Conservation (phyloP, 352 stramenopile genomes). For the Pythium chondricola region DNA sequence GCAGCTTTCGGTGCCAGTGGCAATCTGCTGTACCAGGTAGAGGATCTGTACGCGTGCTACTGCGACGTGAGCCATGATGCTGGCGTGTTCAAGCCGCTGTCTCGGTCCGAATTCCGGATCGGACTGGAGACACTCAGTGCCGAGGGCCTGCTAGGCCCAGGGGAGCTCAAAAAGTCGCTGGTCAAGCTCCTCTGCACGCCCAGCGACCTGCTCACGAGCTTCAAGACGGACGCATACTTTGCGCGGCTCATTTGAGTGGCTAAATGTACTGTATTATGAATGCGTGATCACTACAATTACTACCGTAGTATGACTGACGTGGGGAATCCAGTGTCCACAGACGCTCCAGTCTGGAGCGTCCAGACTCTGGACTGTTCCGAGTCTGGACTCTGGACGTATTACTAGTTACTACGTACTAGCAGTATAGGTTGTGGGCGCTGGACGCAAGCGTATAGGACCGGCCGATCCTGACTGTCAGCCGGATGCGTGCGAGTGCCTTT, state of each 20-base stretch:
- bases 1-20: background rate
- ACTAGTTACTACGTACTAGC: too few relatives aligned
- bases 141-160: constrained; percentile 50
- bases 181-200: constrained; percentile 67
- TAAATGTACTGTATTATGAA: too few relatives aligned
- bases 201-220: constrained; percentile 63
- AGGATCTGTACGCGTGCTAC: constrained; percentile 67
- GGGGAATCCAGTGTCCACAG: too few relatives aligned
- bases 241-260: constrained; percentile 46
- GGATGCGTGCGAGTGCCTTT: too few relatives aligned
- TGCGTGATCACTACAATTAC: too few relatives aligned
- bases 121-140: constrained; percentile 64
- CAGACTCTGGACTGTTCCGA: too few relatives aligned
- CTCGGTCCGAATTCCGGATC: constrained; percentile 53
- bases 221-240: constrained; percentile 73
- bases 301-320: too few relatives aligned
- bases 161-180: constrained; percentile 64
- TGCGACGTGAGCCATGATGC: constrained; percentile 59
- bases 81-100: constrained; percentile 57
- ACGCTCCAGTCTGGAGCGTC: too few relatives aligned
- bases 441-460: too few relatives aligned
- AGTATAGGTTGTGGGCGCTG: too few relatives aligned
- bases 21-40: constrained; percentile 36
- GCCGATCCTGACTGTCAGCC: too few relatives aligned
- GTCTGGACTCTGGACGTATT: too few relatives aligned